phyloP scores from a whole-genome alignment of 2,329 filamentous ascomycete species.

The Pseudocercospora cruenta region DNA sequence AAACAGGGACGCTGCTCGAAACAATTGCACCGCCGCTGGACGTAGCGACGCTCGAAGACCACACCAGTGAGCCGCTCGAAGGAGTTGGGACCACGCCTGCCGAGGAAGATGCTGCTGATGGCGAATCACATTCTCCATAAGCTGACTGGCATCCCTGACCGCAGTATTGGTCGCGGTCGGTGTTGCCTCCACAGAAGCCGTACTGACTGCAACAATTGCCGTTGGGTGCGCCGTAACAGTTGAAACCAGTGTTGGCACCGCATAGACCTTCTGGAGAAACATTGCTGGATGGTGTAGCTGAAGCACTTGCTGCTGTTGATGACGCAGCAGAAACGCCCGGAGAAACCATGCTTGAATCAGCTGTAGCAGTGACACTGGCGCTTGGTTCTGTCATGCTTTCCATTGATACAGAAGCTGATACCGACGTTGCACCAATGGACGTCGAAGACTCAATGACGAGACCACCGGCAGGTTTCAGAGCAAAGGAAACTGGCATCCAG shows the following conservation, averaged over 20 bases:
- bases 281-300: constrained; percentile 22
- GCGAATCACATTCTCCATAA: constrained; percentile 10
- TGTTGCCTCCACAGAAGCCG: constrained; percentile 22
- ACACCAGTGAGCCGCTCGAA: background rate
- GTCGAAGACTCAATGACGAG: constrained; percentile 24
- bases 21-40: background rate
- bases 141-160: constrained; percentile 20
- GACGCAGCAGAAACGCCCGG: background rate
- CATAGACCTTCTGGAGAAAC: constrained; percentile 9
- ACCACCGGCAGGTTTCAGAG: constrained; percentile 23
- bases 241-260: constrained; percentile 4
- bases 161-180: constrained; percentile 15
- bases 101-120: constrained; percentile 5
- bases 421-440: constrained; percentile 1
- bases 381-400: constrained; percentile 15
- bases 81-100: background rate
- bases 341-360: background rate
- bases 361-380: background rate
- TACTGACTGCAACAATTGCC: constrained; percentile 18
- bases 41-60: background rate
- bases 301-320: background rate
- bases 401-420: constrained; percentile 14
- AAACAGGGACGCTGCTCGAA: background rate
- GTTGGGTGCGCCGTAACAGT: constrained; percentile 7
- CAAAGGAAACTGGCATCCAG: constrained; percentile 37